A percentile compares a stretch with the other conserved stretches of the same genome.
phyloP scores from a whole-genome alignment of 2,329 filamentous ascomycete genomes.

The Fusarium agapanthi region DNA sequence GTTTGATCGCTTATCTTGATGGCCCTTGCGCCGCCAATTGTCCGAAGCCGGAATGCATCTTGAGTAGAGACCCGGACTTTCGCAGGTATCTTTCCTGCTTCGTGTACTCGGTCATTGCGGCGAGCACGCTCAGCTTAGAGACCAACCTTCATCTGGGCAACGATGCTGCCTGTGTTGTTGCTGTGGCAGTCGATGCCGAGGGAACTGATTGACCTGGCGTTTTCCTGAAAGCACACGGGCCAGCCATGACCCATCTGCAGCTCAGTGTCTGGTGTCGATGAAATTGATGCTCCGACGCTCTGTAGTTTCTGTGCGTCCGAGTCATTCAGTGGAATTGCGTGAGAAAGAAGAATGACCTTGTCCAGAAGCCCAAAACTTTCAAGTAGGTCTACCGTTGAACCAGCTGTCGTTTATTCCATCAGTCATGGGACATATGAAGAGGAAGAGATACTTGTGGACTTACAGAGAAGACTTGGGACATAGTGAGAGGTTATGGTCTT shows the following conservation, averaged over 20 bases:
- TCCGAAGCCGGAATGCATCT: constrained; percentile 1
- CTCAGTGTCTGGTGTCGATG: neutral
- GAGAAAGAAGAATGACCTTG: constrained; percentile 9
- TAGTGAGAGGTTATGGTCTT: constrained; percentile 15
- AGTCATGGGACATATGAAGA: rapidly evolving
- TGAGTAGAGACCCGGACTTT: neutral
- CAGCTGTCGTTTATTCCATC: neutral
- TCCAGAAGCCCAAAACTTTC: neutral
- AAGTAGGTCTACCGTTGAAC: neutral
- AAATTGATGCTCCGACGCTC: neutral
- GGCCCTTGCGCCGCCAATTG: neutral
- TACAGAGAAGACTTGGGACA: neutral
- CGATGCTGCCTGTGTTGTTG: neutral
- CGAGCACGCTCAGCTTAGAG: constrained; percentile 4
- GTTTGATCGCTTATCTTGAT: neutral
- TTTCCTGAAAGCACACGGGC: constrained; percentile 11
- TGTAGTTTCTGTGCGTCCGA: constrained; percentile 3
- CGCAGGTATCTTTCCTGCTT: neutral
- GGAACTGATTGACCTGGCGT: neutral
- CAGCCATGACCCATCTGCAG: constrained; percentile 13
- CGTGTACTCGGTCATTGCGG: neutral
- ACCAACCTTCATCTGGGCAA: neutral
- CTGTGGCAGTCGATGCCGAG: constrained; percentile 6
- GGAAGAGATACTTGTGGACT: rapidly evolving
- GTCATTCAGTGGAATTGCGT: neutral